Evolutionary conservation across 192 early-diverging fungal genomes (phyloP), one percentile per base, ranked within the genome.

Genomic region (Irineochytrium annulatum): DNA sequence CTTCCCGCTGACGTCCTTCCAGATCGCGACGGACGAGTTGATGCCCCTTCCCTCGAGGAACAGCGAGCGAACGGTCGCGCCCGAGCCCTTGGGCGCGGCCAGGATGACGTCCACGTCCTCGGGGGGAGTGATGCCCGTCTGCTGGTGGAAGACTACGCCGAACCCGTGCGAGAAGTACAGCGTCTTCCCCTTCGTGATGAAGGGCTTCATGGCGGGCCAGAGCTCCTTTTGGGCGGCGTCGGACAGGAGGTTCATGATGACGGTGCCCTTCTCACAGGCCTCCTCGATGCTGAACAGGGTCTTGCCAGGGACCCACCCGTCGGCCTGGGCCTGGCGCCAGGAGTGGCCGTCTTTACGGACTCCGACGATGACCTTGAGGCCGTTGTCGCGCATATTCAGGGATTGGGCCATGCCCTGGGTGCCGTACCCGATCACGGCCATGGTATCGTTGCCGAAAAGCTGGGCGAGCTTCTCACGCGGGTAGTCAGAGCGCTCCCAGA

Each of bases 81-180:
- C 95, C 27, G 93, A 95, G 56, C 79, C 91, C 83, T 98, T 98
- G 72, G 93, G 95, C 17, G 95, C 95, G 65, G 91, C 91, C 64
- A 98, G 82, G 62, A 98, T 85, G 19, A 98, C 95, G 70, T 98
- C 95, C 65, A 95, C 85, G 75, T 92, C 92, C 59, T 84, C 83
- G 65, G 95, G 92, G 0, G 92, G 90, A 55, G 91, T 76, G 46
- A 98, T 87, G 34, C 89, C 75, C 34, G 95, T 98, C 63, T 95
- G 87, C 46, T 93, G 83, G 66, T 89, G 82, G 81, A 89, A 98
- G 61, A 95, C 87, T 60, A 98, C 87, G 62, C 88, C 88, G 76
- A 98, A 98, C 55, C 93, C 93, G 82, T 95, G 93, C 56, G 91
- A 93, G 69, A 98, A 98, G 83, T 95, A 98, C 34, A 98, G 87